Base-by-base conservation (phyloP, 2,329 filamentous ascomycete species). In the Nigrospora sphaerica region DNA sequence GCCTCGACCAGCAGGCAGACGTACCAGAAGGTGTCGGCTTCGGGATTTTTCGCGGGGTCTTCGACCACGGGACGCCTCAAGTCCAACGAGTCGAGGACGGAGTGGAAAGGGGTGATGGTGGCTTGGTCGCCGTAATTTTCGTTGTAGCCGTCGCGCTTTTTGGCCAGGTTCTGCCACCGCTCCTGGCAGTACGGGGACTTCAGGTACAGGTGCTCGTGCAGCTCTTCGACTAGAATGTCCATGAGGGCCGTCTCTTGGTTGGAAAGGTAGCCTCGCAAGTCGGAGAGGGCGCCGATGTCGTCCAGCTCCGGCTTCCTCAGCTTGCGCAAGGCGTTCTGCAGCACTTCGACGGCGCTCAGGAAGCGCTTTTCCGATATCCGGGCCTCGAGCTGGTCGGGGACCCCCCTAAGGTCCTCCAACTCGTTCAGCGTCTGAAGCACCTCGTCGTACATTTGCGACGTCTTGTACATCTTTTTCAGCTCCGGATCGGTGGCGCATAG, bases 131-230 rank as follows among this genome's bases (percentile, higher is more conserved):
- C 62, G 48, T 73, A 74, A 34, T 63, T 69, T 43, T 78, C 74
- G 38, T 69, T 70, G 50, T 68, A 71, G 3, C 71, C 69, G 41
- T 79, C 74, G 52, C 87, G 83, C 34, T 77, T 78, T 56, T 85
- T 85, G 34, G 84, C 77, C 49, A 95, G 80, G 48, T 78, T 80
- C 65, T 95, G 95, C 93, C 93, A 98, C 54, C 93, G 78, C 62
- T 95, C 89, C 62, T 95, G 90, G 61, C 92, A 97, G 62, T 98
- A 98, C 0, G 92, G 93, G 4, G 92, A 97, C 63, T 97, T 97
- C 35, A 98, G 80, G 62, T 98, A 98, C 4, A 98, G 75, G 67
- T 98, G 93, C 62, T 95, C 93, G 62, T 98, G 93, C 32, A 98
- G 74, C 65, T 98, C 93, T 63, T 98, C 93, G n/a, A 97, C 83